A percentile compares a stretch with the other conserved stretches of the same genome.
Conservation (phyloP, 2,329 filamentous ascomycete genomes). For the Ophiobolus disseminans region DNA sequence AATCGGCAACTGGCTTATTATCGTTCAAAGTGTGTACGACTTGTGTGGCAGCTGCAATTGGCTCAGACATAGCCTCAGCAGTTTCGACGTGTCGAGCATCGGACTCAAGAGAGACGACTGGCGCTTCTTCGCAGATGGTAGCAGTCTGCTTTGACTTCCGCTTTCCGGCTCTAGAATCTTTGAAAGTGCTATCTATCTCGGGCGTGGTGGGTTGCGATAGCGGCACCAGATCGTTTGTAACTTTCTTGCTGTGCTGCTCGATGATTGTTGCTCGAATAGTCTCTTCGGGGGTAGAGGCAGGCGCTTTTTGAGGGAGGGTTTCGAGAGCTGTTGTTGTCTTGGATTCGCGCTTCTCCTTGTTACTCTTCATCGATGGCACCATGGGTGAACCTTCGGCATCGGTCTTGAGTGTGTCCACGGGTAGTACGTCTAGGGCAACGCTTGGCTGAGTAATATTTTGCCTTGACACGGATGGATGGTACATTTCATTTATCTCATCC, state of each 20-base stretch:
- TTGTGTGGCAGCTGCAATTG: too few relatives aligned
- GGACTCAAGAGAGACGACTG: too few relatives aligned
- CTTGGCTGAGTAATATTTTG: not conserved
- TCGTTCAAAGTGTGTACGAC: too few relatives aligned
- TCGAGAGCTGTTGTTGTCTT: slow-evolving; percentile 13
- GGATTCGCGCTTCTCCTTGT: slow-evolving; percentile 28
- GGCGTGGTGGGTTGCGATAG: too few relatives aligned
- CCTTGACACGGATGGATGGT: not conserved
- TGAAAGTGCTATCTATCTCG: slow-evolving; percentile 6
- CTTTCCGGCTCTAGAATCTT: slow-evolving; percentile 26
- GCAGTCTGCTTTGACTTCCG: slow-evolving; percentile 26
- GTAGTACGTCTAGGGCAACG: not conserved
- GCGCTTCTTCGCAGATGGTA: slow-evolving; percentile 6
- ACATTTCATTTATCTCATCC: slow-evolving; percentile 1
- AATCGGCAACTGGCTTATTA: too few relatives aligned
- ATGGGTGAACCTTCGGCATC: slow-evolving; percentile 12
- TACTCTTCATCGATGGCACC: slow-evolving; percentile 19
- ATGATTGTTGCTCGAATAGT: not conserved
- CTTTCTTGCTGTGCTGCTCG: too few relatives aligned
- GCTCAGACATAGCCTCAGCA: too few relatives aligned
- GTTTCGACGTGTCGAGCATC: too few relatives aligned
- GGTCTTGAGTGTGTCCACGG: not conserved
- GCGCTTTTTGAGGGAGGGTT: not conserved
- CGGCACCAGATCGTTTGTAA: too few relatives aligned
- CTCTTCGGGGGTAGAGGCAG: not conserved